Evolutionary conservation across 225 moss, liverwort and hornwort species (phyloP), one percentile per base, ranked within the genome.

Genomic region (Anthoceros angustus): DNA sequence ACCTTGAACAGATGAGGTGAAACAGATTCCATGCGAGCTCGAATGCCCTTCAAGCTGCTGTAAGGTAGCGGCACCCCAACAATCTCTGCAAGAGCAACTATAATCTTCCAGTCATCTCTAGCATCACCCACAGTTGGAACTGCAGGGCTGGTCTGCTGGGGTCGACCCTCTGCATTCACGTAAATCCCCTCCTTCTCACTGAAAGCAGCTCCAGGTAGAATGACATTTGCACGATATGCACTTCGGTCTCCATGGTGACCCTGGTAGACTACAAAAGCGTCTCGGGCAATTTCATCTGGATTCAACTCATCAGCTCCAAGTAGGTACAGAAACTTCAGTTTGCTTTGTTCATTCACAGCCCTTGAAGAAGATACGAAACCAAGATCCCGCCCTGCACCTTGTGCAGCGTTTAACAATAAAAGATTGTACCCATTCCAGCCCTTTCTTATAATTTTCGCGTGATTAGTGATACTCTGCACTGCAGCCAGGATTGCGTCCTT

Each of bases 101-200:
- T 76, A n/a, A 98, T 98, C 71, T 98, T 98, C 95, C 91, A 91
- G 63, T 98, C 95, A 69, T 98, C 88, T 25, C 91, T 83, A 18
- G 95, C 82, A 74, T 98, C 88, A 18, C 95, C 95, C 6, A 91
- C 88, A 10, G 86, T 82, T 2, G 95, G 95, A n/a, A 98, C 91
- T 12, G 95, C 88, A 62, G 85, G 85, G 49, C 78, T 82, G 2
- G 87, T 91, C 62, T 83, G 85, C 64, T 91, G 91, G 0, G 88
- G 64, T 7, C 88, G 88, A 45, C 91, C 95, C 80, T 98, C 87
- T 8, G 79, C 62, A 64, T 98, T 98, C 72, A 81, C 88, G n/a
- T 87, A 91, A 0, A 88, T 95, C 24, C 91, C 95, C 42, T 87
- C 91, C 72, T 95, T 95, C 74, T 91, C 95, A 9, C 83, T 88